These are phyloP conservation scores for Cryphonectria carpinicola DNA, from an alignment of 2,329 filamentous ascomycete genomes.

Conservation along the genomic window DNA sequence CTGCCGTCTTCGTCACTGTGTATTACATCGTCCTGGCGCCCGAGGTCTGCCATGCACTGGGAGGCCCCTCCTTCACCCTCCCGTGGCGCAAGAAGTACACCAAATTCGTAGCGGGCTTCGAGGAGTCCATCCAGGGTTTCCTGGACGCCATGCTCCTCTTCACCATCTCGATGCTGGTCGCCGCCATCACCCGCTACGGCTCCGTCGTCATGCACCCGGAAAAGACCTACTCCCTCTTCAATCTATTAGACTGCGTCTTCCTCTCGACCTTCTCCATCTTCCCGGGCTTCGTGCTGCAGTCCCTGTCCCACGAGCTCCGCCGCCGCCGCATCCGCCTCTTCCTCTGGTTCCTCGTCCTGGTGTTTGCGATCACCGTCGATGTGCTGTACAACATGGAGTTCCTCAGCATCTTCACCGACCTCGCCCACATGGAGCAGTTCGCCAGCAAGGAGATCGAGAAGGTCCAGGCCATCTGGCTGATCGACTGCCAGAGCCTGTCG, in stretches of 20 bases:
- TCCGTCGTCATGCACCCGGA: constrained; percentile 18
- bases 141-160: constrained; percentile 24
- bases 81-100: background rate
- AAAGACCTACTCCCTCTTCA: constrained; percentile 25
- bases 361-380: constrained; percentile 29
- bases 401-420: constrained; percentile 9
- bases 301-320: constrained; percentile 27
- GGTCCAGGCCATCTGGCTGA: constrained; percentile 18
- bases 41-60: constrained; percentile 18
- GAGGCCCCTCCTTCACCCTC: background rate
- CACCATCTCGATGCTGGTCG: constrained; percentile 26
- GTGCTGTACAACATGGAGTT: constrained; percentile 30
- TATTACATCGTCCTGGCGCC: constrained; percentile 25
- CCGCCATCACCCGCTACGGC: constrained; percentile 25
- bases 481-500: constrained; percentile 23
- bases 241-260: constrained; percentile 24
- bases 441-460: constrained; percentile 3
- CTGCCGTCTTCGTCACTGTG: constrained; percentile 25
- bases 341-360: constrained; percentile 33
- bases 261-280: constrained; percentile 26
- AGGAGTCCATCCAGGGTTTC: constrained; percentile 2
- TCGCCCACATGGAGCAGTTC: background rate
- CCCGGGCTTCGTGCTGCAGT: constrained; percentile 26
- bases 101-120: background rate
- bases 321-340: constrained; percentile 29